Percentiles rank a stretch among this genome's conserved stretches.
phyloP scores from a whole-genome alignment of 2,329 filamentous ascomycete genomes.

The Alternaria sp. region DNA sequence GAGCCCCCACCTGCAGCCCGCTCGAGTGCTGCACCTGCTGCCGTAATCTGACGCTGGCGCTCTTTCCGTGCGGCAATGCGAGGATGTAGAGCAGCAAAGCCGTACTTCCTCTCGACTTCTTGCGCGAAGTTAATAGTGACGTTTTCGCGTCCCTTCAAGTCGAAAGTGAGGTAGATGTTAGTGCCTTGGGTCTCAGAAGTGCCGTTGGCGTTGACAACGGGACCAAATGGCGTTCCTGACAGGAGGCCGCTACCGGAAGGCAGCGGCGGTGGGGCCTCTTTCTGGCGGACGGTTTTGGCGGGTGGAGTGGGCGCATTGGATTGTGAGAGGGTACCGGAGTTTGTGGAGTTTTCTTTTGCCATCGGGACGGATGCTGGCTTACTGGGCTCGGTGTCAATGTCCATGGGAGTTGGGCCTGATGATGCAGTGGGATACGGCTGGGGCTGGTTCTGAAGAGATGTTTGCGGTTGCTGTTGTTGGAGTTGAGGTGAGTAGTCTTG shows the following conservation, averaged over 20 bases:
- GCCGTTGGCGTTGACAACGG: conserved; percentile 55
- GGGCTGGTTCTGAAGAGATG: conserved; percentile 4
- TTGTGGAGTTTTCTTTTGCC: conserved; percentile 42
- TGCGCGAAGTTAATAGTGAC: conserved; percentile 96
- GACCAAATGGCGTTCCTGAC: conserved; percentile 66
- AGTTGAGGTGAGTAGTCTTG: conserved; percentile 31
- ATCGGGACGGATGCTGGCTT: conserved; percentile 36
- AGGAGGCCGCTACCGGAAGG: conserved; percentile 69
- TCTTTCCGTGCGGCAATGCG: conserved; percentile 87
- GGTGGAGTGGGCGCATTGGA: conserved; percentile 60
- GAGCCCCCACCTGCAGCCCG: conserved; percentile 73
- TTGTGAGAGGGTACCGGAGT: conserved; percentile 50
- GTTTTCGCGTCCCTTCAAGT: conserved; percentile 80
- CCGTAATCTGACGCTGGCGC: conserved; percentile 84
- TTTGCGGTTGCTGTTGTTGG: conserved; percentile 23
- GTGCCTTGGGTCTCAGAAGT: conserved; percentile 53
- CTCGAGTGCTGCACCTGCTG: conserved; percentile 84
- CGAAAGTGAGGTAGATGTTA: conserved; percentile 86
- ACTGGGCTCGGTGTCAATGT: conserved; percentile 44
- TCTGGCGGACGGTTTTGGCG: conserved; percentile 61
- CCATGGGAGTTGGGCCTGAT: conserved; percentile 41
- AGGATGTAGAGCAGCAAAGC: conserved; percentile 91
- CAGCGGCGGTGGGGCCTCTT: conserved; percentile 63
- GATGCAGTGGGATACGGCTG: conserved; percentile 16
- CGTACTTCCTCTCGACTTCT: conserved; percentile 90